Evolutionary conservation across 2,329 filamentous ascomycete species (phyloP).

Genomic region (Hymenoscyphus repandus): DNA sequence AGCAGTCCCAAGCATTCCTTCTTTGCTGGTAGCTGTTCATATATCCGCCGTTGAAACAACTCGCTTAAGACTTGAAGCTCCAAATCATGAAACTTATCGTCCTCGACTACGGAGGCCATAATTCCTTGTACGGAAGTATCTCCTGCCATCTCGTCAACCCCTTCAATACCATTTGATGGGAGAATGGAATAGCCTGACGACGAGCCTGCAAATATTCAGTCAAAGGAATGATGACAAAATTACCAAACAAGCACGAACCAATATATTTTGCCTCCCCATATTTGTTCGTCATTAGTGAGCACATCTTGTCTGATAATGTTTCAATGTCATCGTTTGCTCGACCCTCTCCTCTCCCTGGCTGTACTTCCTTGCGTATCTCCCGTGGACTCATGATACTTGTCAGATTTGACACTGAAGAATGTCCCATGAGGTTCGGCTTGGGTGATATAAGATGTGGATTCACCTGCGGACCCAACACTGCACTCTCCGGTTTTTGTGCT

Average conservation of each 20-base stretch:
- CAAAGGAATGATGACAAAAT: not conserved
- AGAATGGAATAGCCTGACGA: constrained; percentile 99
- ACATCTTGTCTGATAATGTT: constrained; percentile 96
- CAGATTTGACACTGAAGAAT: no score
- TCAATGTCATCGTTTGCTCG: constrained; percentile 68
- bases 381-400: constrained; percentile 20
- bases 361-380: constrained; percentile 7
- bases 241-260: constrained; percentile 46
- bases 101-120: constrained; percentile 87
- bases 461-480: no score
- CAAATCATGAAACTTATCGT: constrained; percentile 96
- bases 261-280: constrained; percentile 94
- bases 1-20: constrained; percentile 82
- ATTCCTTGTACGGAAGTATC: constrained; percentile 91
- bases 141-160: constrained; percentile 98
- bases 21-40: constrained; percentile 77
- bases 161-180: constrained; percentile 94
- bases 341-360: constrained; percentile 34
- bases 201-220: constrained; percentile 58
- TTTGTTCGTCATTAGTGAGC: constrained; percentile 91
- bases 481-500: constrained; percentile 75
- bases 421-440: no score
- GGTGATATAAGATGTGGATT: no score
- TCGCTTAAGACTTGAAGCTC: constrained; percentile 94
- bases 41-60: constrained; percentile 80